Percentiles rank a stretch among this genome's conserved stretches.
These are phyloP conservation scores for Epichloe hybrida DNA, from an alignment of 2,329 filamentous ascomycete genomes.

Conservation along the genomic window DNA sequence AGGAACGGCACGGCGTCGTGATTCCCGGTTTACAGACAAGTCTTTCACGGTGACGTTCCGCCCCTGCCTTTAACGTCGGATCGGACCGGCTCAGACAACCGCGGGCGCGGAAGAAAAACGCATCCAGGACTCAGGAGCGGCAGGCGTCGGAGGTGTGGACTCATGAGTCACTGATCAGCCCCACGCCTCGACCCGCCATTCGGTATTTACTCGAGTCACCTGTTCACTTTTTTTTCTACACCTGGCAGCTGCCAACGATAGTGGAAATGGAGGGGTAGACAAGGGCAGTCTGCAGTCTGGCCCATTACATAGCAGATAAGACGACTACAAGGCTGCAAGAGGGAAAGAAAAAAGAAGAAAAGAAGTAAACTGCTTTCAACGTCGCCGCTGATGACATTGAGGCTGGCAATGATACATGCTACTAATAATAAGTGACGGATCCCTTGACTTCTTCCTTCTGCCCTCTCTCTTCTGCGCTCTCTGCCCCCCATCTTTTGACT, in stretches of 20 bases:
- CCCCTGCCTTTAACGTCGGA: too few species aligned
- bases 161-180: neutral
- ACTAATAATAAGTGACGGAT: too few species aligned
- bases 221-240: neutral
- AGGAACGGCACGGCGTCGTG: too few species aligned
- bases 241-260: neutral
- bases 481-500: too few species aligned
- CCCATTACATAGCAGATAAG: neutral
- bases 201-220: conserved; percentile 1
- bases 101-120: too few species aligned
- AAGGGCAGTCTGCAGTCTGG: neutral
- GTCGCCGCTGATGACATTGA: neutral
- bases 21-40: too few species aligned
- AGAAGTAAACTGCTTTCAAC: neutral
- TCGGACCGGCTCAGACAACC: too few species aligned
- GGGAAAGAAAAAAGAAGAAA: neutral
- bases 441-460: too few species aligned
- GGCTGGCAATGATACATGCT: too few species aligned
- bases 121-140: neutral
- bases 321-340: neutral
- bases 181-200: neutral
- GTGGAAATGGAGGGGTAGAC: neutral
- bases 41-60: too few species aligned
- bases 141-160: conserved; percentile 1
- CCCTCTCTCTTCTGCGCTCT: too few species aligned